These are phyloP conservation scores for Hypoxylon subgilvum DNA, from an alignment of 495 filamentous ascomycete genomes.

Conservation along the genomic window DNA sequence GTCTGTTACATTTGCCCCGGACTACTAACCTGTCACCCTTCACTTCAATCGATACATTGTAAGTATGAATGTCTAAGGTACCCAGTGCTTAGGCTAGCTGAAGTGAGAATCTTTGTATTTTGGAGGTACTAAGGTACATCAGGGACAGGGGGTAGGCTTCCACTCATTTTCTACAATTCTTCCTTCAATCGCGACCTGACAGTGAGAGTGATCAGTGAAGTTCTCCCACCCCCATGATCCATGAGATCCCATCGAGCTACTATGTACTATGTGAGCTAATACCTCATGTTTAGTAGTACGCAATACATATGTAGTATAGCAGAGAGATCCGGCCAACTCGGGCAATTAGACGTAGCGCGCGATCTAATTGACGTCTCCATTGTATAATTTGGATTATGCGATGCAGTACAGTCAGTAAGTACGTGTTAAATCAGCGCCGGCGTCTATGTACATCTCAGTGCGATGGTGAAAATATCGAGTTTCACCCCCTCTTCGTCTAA, in stretches of 20 bases:
- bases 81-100: constrained; percentile 30
- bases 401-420: constrained; percentile 4
- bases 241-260: constrained; percentile 17
- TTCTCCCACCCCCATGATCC: constrained; percentile 8
- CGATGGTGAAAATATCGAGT: constrained; percentile 28
- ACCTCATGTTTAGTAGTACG: no score
- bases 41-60: constrained; percentile 4
- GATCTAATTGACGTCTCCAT: constrained; percentile 18
- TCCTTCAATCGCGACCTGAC: constrained; percentile 27
- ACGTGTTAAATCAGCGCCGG: no score
- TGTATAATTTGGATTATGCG: constrained; percentile 14
- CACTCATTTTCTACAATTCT: constrained; percentile 24
- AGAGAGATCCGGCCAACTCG: not conserved
- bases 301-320: no score
- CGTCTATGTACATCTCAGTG: constrained; percentile 23
- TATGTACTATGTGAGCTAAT: no score
- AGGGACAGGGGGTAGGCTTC: constrained; percentile 9
- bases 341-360: constrained; percentile 13
- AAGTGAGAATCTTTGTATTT: constrained; percentile 24
- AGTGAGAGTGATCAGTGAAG: not conserved
- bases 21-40: constrained; percentile 30
- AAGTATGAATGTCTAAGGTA: no score
- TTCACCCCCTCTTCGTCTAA: constrained; percentile 19
- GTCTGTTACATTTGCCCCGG: constrained; percentile 40
- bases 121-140: constrained; percentile 3